Percentiles rank a stretch among this genome's conserved stretches.
phyloP scores from a whole-genome alignment of 768 basidiomycete species.

The Podaxis rugospora region DNA sequence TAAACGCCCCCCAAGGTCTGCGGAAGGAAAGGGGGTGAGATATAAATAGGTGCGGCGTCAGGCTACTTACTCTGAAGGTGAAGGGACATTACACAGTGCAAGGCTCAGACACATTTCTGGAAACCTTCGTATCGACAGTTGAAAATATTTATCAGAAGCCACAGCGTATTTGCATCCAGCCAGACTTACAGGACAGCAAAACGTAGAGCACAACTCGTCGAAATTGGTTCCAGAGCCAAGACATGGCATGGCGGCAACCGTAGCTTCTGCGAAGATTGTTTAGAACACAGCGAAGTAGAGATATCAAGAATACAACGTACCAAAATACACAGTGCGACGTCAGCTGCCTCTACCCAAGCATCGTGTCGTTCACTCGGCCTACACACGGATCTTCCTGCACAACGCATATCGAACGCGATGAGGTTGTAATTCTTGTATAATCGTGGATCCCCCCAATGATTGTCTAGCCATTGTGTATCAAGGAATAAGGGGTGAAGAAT shows the following conservation, averaged over 20 bases:
- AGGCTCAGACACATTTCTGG: conserved; percentile 68
- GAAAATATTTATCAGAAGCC: neutral
- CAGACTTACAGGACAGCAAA: conserved; percentile 59
- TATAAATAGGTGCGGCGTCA: neutral
- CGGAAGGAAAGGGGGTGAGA: neutral
- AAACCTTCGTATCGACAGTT: conserved; percentile 40
- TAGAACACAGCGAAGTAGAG: neutral
- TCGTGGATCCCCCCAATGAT: conserved; percentile 65
- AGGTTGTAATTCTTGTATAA: conserved; percentile 58
- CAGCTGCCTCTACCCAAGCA: conserved; percentile 76
- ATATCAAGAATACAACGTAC: conserved; percentile 30
- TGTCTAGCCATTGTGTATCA: conserved; percentile 63
- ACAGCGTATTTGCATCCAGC: neutral
- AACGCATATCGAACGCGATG: conserved; percentile 72
- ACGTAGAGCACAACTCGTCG: conserved; percentile 54
- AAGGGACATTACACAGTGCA: conserved; percentile 63
- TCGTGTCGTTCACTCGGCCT: conserved; percentile 57
- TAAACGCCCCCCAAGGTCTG: conserved; percentile 38
- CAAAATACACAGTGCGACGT: conserved; percentile 62
- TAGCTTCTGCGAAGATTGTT: conserved; percentile 39
- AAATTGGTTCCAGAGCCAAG: conserved; percentile 60
- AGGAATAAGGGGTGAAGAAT: conserved; percentile 66
- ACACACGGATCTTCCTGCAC: conserved; percentile 51
- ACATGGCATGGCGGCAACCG: conserved; percentile 67
- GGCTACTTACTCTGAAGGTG: conserved; percentile 57